These are phyloP conservation scores for Apiospora aurea DNA, from an alignment of 2,329 filamentous ascomycete genomes.

Conservation along the genomic window DNA sequence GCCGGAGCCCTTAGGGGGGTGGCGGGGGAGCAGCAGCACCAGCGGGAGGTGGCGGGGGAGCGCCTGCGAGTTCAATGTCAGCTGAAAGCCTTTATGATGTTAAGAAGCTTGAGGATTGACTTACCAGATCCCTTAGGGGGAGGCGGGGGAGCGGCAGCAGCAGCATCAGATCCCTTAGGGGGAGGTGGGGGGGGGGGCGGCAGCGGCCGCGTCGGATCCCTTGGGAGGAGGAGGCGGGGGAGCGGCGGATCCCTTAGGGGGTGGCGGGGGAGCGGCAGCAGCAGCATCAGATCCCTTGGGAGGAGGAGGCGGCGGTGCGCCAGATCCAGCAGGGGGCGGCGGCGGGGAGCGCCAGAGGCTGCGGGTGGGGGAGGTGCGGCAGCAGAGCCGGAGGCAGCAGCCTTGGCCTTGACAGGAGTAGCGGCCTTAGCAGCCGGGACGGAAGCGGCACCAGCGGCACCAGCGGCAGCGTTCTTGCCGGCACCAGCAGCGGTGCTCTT, in stretches of 20 bases:
- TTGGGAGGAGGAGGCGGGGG: slow-evolving; percentile 5
- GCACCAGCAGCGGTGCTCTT: not conserved
- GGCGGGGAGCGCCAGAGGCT: not conserved
- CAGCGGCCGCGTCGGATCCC: not conserved
- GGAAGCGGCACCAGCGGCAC: not conserved
- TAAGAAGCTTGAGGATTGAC: no score
- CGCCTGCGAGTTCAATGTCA: no score
- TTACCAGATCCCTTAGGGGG: slow-evolving; percentile 2
- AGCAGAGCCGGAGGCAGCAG: slow-evolving; percentile 5
- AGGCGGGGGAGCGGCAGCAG: not conserved
- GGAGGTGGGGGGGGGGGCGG: not conserved
- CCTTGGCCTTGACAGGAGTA: slow-evolving; percentile 10
- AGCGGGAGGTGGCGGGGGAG: slow-evolving; percentile 1
- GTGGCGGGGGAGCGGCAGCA: not conserved
- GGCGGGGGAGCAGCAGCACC: not conserved
- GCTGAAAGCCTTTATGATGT: no score
- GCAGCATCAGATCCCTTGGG: not conserved
- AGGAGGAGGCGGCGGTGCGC: not conserved
- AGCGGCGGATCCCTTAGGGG: not conserved
- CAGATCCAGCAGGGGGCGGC: not conserved
- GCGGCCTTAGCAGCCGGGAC: slow-evolving; percentile 4
- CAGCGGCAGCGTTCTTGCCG: not conserved
- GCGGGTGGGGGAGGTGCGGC: not conserved
- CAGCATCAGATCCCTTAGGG: slow-evolving; percentile 2
- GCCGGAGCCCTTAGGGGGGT: slow-evolving; percentile 4